Conservation (phyloP, 768 basidiomycete species). For the Suillus subluteus region DNA sequence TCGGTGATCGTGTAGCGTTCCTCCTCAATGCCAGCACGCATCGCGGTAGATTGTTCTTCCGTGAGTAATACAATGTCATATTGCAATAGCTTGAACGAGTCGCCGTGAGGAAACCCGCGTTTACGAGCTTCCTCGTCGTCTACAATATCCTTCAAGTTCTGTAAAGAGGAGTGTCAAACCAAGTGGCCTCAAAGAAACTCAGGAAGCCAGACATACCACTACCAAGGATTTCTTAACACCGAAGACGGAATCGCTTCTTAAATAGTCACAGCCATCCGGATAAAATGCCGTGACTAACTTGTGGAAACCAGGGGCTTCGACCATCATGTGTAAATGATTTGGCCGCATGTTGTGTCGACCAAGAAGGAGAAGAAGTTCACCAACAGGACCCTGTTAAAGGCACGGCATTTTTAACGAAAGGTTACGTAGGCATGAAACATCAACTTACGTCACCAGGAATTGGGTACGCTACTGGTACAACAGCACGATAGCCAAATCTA, state of each 20-base stretch:
- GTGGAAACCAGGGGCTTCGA: conserved; percentile 73
- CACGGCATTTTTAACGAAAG: conserved; percentile 15
- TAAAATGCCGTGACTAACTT: conserved; percentile 77
- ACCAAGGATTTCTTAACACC: conserved; percentile 81
- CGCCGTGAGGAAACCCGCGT: conserved; percentile 49
- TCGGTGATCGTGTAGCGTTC: conserved; percentile 7
- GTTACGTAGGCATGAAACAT: conserved; percentile 10
- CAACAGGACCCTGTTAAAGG: conserved; percentile 66
- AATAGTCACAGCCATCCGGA: conserved; percentile 67
- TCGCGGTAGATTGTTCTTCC: conserved; percentile 41
- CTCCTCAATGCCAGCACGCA: conserved; percentile 22
- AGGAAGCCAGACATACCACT: conserved; percentile 52
- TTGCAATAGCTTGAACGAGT: conserved; percentile 51
- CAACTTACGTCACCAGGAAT: conserved; percentile 66
- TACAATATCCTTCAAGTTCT: conserved; percentile 57
- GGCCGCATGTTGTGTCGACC: conserved; percentile 79
- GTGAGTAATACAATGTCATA: conserved; percentile 50
- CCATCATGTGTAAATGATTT: conserved; percentile 77
- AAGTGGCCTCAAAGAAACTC: neutral
- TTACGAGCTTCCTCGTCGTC: conserved; percentile 57
- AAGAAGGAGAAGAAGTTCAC: conserved; percentile 55
- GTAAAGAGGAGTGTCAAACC: conserved; percentile 7
- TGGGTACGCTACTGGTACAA: conserved; percentile 72
- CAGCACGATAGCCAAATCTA: conserved; percentile 67
- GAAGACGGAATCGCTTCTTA: conserved; percentile 77